Evolutionary conservation across 495 filamentous ascomycete species (phyloP).

Genomic region (Mytilinidion resinicola): DNA sequence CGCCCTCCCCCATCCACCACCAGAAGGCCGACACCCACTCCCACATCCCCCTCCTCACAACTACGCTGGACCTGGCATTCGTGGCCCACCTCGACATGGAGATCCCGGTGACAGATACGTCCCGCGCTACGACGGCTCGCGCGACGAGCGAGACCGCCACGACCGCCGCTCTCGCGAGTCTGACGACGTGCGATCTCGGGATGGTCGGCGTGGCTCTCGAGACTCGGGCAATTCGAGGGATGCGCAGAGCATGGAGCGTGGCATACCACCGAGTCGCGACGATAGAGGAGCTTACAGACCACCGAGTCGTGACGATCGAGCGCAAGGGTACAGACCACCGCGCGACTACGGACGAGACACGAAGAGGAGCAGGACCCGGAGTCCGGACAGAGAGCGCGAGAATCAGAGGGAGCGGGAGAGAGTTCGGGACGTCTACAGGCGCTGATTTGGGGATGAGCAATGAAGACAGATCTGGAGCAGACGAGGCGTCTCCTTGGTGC

Average conservation of each 20-base stretch:
- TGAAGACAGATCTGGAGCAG: neutral
- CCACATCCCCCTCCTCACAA: constrained; percentile 23
- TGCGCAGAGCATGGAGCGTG: constrained; percentile 9
- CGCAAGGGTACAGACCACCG: constrained; percentile 3
- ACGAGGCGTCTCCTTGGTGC: neutral
- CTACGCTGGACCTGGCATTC: constrained; percentile 4
- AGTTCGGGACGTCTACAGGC: constrained; percentile 22
- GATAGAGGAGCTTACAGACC: constrained; percentile 16
- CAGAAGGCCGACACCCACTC: constrained; percentile 24
- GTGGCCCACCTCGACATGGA: neutral
- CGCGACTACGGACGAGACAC: constrained; percentile 13
- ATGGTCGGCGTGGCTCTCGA: constrained; percentile 23
- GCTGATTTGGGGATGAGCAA: neutral
- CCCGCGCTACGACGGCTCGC: constrained; percentile 26
- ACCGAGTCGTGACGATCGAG: constrained; percentile 9
- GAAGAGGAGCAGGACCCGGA: constrained; percentile 21
- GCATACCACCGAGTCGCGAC: constrained; percentile 1
- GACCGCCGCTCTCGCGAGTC: constrained; percentile 21
- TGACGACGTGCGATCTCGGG: constrained; percentile 18
- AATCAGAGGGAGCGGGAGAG: constrained; percentile 10
- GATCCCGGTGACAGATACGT: constrained; percentile 31
- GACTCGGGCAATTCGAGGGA: constrained; percentile 26
- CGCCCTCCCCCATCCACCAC: constrained; percentile 17
- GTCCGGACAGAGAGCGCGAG: constrained; percentile 16
- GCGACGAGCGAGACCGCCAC: neutral